These are phyloP conservation scores for Chimonanthus praecox DNA, from an alignment of 164 flowering plant species.

Conservation along the genomic window DNA sequence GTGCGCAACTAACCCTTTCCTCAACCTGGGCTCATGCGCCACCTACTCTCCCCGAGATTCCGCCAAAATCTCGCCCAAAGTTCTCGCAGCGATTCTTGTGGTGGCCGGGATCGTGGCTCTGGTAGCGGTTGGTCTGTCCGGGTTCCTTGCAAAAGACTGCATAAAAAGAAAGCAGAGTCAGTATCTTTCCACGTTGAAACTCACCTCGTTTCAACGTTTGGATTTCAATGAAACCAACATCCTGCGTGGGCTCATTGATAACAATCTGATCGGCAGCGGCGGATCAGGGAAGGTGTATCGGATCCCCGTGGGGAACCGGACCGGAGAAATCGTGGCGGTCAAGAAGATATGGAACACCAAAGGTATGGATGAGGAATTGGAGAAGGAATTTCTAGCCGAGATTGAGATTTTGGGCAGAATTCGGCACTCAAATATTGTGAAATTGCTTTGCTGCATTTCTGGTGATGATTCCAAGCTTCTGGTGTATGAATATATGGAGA, in stretches of 20 bases:
- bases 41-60: too few relatives aligned
- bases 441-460: slow-evolving; percentile 70
- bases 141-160: too few relatives aligned
- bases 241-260: slow-evolving; percentile 9
- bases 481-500: slow-evolving; percentile 59
- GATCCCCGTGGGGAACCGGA: slow-evolving; percentile 16
- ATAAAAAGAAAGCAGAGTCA: too few relatives aligned
- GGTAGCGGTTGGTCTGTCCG: too few relatives aligned
- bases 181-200: slow-evolving; percentile 5
- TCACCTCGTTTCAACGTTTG: slow-evolving; percentile 44
- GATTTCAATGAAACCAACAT: slow-evolving; percentile 35
- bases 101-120: too few relatives aligned
- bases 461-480: too few relatives aligned
- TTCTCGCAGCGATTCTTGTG: too few relatives aligned
- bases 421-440: slow-evolving; percentile 71
- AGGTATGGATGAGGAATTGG: slow-evolving; percentile 34
- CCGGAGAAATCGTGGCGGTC: slow-evolving; percentile 58
- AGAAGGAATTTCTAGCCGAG: slow-evolving; percentile 66
- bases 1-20: too few relatives aligned
- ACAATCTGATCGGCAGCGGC: slow-evolving; percentile 9
- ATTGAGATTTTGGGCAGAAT: slow-evolving; percentile 64
- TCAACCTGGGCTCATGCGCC: too few relatives aligned
- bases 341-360: slow-evolving; percentile 55
- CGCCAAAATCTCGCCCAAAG: too few relatives aligned
- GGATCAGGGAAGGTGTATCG: slow-evolving; percentile 33